phyloP scores from a whole-genome alignment of 768 basidiomycete genomes.

The Lactifluus pinguis region DNA sequence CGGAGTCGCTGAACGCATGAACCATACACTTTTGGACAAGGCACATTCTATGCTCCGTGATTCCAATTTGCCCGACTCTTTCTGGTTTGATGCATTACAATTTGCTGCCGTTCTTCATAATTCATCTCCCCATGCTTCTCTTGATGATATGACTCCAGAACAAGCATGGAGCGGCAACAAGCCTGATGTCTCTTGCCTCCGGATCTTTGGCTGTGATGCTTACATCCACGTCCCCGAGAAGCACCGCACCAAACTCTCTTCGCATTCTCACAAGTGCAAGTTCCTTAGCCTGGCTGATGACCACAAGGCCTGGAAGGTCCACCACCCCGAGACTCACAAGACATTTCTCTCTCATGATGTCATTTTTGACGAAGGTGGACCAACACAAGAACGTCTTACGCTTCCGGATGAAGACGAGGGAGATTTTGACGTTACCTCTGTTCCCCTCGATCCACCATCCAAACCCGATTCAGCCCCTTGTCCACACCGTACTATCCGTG shows the following conservation, averaged over 20 bases:
- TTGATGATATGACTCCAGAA: no score
- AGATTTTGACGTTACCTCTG: background rate
- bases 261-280: constrained; percentile 4
- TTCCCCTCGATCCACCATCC: no score
- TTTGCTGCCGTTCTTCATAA: background rate
- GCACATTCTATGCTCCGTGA: no score
- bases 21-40: no score
- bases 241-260: constrained; percentile 9
- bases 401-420: no score
- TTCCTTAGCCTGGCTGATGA: constrained; percentile 16
- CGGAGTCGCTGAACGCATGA: background rate
- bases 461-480: background rate
- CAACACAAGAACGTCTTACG: background rate
- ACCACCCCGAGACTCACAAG: background rate
- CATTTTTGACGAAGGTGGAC: constrained; percentile 15
- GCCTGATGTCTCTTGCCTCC: no score
- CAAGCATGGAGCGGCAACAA: no score
- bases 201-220: background rate
- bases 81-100: no score
- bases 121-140: no score
- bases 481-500: background rate
- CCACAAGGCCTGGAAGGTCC: constrained; percentile 10
- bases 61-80: no score
- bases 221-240: constrained; percentile 5
- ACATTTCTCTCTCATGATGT: constrained; percentile 8